A percentile compares a stretch with the other conserved stretches of the same genome.
These are phyloP conservation scores for Phaffia australis DNA, from an alignment of 768 basidiomycete species.

Conservation along the genomic window DNA sequence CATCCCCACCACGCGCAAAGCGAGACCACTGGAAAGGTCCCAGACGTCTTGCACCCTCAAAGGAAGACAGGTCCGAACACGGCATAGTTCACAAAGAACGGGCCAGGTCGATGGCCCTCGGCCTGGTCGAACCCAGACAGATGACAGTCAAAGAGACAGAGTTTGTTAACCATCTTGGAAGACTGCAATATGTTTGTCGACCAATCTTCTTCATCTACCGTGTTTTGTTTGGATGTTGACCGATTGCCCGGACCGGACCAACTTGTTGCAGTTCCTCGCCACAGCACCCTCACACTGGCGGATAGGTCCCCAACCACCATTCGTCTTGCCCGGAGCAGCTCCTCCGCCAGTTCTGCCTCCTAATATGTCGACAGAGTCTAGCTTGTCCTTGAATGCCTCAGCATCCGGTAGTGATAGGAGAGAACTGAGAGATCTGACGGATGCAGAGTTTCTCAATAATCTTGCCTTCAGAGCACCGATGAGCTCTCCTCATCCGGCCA, in stretches of 20 bases:
- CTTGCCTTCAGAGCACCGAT: conserved; percentile 34
- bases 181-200: conserved; percentile 23
- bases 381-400: conserved; percentile 3
- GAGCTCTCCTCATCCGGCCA: conserved; percentile 51
- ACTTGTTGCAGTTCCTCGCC: conserved; percentile 25
- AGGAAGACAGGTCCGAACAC: neutral
- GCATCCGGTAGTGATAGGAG: neutral
- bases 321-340: neutral
- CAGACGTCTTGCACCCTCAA: neutral
- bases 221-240: too few relatives aligned
- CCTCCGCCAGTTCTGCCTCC: conserved; percentile 8
- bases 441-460: conserved; percentile 26
- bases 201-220: neutral
- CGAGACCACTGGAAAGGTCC: neutral
- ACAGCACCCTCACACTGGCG: conserved; percentile 28
- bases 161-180: conserved; percentile 21
- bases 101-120: too few relatives aligned
- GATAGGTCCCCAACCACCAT: conserved; percentile 8
- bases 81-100: too few relatives aligned
- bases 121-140: conserved; percentile 2
- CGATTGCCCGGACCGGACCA: too few relatives aligned
- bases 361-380: conserved; percentile 11
- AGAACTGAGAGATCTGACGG: neutral
- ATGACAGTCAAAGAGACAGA: conserved; percentile 16
- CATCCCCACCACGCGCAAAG: neutral